Evolutionary conservation across 2,329 filamentous ascomycete genomes (phyloP), one percentile per base, ranked within the genome.

Genomic region (Neoscytalidium dimidiatum): DNA sequence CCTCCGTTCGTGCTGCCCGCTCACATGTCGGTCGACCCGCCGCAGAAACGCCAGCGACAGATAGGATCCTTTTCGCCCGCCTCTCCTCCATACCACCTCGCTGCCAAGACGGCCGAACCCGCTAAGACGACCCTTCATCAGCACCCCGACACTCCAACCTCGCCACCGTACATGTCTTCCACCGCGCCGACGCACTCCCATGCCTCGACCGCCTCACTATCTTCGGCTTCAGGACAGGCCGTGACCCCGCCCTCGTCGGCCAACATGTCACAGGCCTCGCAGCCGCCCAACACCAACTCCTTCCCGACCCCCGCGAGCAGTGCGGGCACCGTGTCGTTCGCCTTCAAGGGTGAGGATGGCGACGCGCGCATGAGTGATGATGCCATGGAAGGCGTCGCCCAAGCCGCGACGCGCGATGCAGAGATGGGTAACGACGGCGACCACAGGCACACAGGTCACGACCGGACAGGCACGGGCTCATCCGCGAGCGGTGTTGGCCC

Each of bases 141-240:
- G 60, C 75, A 78, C 60, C 80, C 80, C 53, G 79, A 81, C 69
- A 83, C 81, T 9, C 81, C 81, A 62, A 82, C 80, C 41, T 81
- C 80, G 26, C 80, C 80, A 63, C 80, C 81, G 62, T 79, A 79
- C 65, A 78, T 78, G 77, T 80, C 80, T 74, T 80, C 80, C 70
- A 78, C 74, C 78, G 77, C 79, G 73, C 77, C 77, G 76, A 35
- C 26, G n/a, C 31, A 44, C 17, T 60, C 63, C 26, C 33, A 65
- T 61, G 63, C 60, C 38, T 64, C 71, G 62, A 71, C 68, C 66
- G 56, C 64, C 14, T 64, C 70, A 60, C 70, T 69, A 67, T 67
- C 71, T 64, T 70, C 71, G 29, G 68, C 70, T 23, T 69, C 71
- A 65, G 68, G 68, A 61, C 73, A 72, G 49, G 73, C 71, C 66